A percentile compares a stretch with the other conserved stretches of the same genome.
These are phyloP conservation scores for Mucor ambiguus DNA, from an alignment of 371 early-diverging fungal species.

Conservation along the genomic window DNA sequence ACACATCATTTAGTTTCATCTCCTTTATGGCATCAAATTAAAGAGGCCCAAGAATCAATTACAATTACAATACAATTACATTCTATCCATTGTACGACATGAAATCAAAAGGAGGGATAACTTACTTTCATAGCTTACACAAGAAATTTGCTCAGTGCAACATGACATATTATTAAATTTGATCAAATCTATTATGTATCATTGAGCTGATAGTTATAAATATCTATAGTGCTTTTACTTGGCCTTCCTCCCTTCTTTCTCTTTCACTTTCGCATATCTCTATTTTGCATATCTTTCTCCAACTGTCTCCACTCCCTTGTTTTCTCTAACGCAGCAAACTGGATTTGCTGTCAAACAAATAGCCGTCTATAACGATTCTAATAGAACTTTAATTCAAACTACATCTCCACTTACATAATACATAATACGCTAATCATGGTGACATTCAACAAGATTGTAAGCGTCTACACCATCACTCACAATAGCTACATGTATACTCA, in stretches of 20 bases:
- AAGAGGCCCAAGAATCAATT: not conserved
- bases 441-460: constrained; percentile 39
- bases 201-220: not conserved
- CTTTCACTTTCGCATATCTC: not conserved
- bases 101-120: not conserved
- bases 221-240: not conserved
- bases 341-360: constrained; percentile 10
- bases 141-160: constrained; percentile 6
- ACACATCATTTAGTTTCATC: not conserved
- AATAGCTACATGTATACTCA: not conserved
- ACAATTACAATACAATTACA: not conserved
- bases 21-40: not conserved
- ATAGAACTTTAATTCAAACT: not conserved
- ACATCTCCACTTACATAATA: not conserved
- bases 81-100: not conserved
- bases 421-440: constrained; percentile 24
- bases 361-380: not conserved
- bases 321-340: constrained; percentile 2
- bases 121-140: not conserved
- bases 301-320: not conserved
- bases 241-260: not conserved
- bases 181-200: not conserved
- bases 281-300: not conserved
- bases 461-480: not conserved
- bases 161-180: not conserved